Evolutionary conservation across 805 yeast species (phyloP).

Genomic region (Metschnikowia corniflorae): DNA sequence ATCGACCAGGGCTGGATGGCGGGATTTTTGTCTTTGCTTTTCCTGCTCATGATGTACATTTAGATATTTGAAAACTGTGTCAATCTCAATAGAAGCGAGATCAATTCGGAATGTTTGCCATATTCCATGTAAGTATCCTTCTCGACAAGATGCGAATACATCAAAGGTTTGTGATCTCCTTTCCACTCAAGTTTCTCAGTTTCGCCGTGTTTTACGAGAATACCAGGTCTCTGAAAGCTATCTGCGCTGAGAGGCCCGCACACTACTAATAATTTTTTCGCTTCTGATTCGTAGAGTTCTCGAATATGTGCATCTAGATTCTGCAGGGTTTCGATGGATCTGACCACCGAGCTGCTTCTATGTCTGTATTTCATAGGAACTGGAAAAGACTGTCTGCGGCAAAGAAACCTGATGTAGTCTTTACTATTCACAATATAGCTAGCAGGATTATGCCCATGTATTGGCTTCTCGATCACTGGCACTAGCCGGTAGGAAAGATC

Average conservation of each 20-base stretch:
- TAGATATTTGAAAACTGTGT: constrained; percentile 5
- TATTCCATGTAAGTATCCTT: constrained; percentile 15
- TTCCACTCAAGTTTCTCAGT: neutral
- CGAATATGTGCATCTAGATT: constrained; percentile 16
- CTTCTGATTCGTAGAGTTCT: constrained; percentile 2
- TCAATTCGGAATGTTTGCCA: constrained; percentile 14
- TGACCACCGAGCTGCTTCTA: constrained; percentile 6
- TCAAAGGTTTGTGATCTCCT: constrained; percentile 6
- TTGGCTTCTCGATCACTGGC: constrained; percentile 20
- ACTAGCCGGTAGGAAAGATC: constrained; percentile 6
- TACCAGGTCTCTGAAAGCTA: neutral
- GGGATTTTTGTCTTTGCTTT: constrained; percentile 11
- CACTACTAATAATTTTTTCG: neutral
- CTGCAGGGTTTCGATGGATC: constrained; percentile 7
- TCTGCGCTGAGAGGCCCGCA: neutral
- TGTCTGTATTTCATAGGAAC: constrained; percentile 25
- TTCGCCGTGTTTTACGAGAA: constrained; percentile 1
- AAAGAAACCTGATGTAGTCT: constrained; percentile 19
- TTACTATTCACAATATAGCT: constrained; percentile 26
- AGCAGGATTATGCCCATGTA: constrained; percentile 20
- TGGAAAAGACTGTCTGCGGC: constrained; percentile 19
- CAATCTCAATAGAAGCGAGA: constrained; percentile 5
- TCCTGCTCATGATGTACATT: constrained; percentile 12
- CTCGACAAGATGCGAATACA: constrained; percentile 17
- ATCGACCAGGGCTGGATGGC: constrained; percentile 12